Evolutionary conservation across 2,329 filamentous ascomycete species (phyloP), one percentile per base, ranked within the genome.

Genomic region (Aspergillus sp.): DNA sequence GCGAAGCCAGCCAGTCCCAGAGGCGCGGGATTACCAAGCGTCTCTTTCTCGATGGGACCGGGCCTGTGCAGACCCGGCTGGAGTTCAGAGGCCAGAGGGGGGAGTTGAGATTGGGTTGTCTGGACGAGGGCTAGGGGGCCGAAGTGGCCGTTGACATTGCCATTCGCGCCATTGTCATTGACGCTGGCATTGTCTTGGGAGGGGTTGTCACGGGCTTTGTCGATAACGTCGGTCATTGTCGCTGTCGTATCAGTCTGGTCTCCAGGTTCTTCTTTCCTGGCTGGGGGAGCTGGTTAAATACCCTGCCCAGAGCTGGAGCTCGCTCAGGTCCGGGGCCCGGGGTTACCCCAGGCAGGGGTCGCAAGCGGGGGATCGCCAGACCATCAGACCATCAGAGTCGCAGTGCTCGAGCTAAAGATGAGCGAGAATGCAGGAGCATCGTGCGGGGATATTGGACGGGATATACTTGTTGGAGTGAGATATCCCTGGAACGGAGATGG

Each of bases 21-120:
- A 6, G 85, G 85, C 28, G 82, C 83, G 2, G 85, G 85, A 68
- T 88, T 88, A 69, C 79, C 85, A 64, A 87, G 78, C 69, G 83
- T 82, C 64, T 81, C 79, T 7, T 61, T 53, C 62, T 78, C 73
- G 10, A 42, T 26, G 40, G 40, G 68, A 77, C 76, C 36, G 2
- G 79, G 72, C 64, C 73, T 78, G 72, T 81, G 77, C 19, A 75
- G 66, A 63, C 82, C 81, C 28, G 83, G 82, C 63, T 86, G 81
- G 62, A 86, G 79, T 54, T 81, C 79, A 66, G 82, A 81, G 44
- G 80, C 83, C 57, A 83, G 83, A 52, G 83, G 76, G 41, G 77
- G 72, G 34, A 79, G 61, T n/a, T 64, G 61, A 2, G 26, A 63
- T 57, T 46, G 59, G 60, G 41, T 65, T 48, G 44, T 70, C 51